phyloP scores from a whole-genome alignment of 2,329 filamentous ascomycete genomes.

The Claviceps maximensis region DNA sequence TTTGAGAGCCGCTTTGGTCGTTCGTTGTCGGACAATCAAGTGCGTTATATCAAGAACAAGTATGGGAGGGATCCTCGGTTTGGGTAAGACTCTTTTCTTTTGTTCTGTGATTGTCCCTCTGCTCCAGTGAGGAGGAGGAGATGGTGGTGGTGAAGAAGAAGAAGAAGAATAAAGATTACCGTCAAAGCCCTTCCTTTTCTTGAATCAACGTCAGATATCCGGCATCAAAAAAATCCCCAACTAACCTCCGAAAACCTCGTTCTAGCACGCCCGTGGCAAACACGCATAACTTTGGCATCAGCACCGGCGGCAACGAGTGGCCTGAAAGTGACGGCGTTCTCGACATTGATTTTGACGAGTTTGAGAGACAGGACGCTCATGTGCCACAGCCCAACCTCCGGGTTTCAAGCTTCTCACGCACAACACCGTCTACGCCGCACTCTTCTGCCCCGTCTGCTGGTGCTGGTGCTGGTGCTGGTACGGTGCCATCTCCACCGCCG shows the following conservation, averaged over 20 bases:
- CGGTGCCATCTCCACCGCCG: neutral
- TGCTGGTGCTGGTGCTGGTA: no score
- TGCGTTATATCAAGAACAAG: constrained; percentile 27
- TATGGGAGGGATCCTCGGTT: constrained; percentile 27
- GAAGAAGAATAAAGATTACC: neutral
- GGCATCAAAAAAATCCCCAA: neutral
- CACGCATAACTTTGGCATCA: neutral
- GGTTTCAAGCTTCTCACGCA: neutral
- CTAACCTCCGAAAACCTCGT: neutral
- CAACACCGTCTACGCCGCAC: neutral
- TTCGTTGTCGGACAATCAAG: constrained; percentile 19
- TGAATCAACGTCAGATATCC: neutral
- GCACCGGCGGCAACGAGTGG: neutral
- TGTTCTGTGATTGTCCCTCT: no score
- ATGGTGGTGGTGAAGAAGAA: no score
- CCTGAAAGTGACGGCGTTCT: constrained; percentile 1
- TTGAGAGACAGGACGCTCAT: neutral
- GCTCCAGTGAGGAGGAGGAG: no score
- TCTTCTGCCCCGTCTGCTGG: neutral
- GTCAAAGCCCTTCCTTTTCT: no score
- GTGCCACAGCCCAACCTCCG: constrained; percentile 2
- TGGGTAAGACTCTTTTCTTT: constrained; percentile 16
- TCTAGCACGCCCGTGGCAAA: constrained; percentile 4
- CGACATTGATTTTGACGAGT: constrained; percentile 1
- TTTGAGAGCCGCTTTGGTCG: constrained; percentile 18